A percentile compares a stretch with the other conserved stretches of the same genome.
Evolutionary conservation across 2,329 filamentous ascomycete species (phyloP).

Genomic region (Aspergillus vadensis): DNA sequence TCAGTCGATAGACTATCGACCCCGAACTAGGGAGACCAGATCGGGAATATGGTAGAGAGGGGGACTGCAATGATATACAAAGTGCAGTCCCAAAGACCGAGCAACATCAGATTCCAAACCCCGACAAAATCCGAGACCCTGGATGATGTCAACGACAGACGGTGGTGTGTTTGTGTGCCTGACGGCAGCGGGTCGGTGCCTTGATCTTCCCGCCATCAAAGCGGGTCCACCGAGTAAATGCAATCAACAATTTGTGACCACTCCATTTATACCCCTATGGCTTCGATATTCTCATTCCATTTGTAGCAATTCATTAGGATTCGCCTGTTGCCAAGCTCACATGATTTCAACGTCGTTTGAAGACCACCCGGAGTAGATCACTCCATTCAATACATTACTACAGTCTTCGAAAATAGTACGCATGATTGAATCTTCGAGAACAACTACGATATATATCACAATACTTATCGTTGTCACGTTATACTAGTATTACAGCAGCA

Average conservation of each 20-base stretch:
- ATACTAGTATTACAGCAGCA: too few relatives aligned
- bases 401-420: too few relatives aligned
- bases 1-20: neutral
- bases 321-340: too few relatives aligned
- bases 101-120: neutral
- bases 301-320: too few relatives aligned
- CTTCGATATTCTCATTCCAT: too few relatives aligned
- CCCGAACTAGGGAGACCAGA: neutral
- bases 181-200: slow-evolving; percentile 2
- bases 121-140: neutral
- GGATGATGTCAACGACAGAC: slow-evolving; percentile 1
- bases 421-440: too few relatives aligned
- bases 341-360: too few relatives aligned
- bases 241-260: neutral
- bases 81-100: neutral
- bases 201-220: slow-evolving; percentile 6
- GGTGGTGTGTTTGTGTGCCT: neutral
- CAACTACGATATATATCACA: too few relatives aligned
- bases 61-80: neutral
- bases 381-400: too few relatives aligned
- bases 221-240: slow-evolving; percentile 3
- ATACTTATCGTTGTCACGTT: too few relatives aligned
- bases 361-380: too few relatives aligned
- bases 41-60: neutral
- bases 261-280: neutral